Evolutionary conservation across 129 eudicot species (phyloP).

Genomic region (Dittrichia graveolens): DNA sequence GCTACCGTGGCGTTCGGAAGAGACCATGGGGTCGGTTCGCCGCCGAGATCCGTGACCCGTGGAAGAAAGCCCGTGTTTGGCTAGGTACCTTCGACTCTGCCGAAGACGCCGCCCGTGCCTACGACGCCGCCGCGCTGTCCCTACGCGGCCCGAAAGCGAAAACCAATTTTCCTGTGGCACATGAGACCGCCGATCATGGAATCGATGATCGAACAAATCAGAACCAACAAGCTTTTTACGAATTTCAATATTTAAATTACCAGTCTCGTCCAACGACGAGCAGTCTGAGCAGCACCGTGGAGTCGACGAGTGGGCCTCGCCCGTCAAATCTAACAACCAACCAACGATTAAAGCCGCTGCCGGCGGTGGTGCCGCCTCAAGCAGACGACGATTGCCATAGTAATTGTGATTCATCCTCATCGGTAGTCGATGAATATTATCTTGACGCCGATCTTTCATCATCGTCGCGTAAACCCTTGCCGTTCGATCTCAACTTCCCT

Average conservation of each 20-base stretch:
- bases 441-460: constrained; percentile 36
- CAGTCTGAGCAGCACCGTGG: constrained; percentile 64
- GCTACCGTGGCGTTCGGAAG: constrained; percentile 54
- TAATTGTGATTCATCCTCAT: constrained; percentile 60
- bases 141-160: constrained; percentile 66
- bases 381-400: constrained; percentile 51
- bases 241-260: constrained; percentile 34
- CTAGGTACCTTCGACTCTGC: constrained; percentile 59
- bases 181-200: constrained; percentile 18
- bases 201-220: constrained; percentile 1
- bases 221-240: constrained; percentile 6
- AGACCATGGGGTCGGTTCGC: constrained; percentile 67
- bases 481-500: constrained; percentile 61
- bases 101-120: constrained; percentile 58
- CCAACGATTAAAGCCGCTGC: constrained; percentile 24
- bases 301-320: constrained; percentile 57
- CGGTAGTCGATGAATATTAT: constrained; percentile 49
- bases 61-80: constrained; percentile 64
- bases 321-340: constrained; percentile 18
- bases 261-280: constrained; percentile 51
- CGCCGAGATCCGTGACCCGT: constrained; percentile 66
- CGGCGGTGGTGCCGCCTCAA: background rate
- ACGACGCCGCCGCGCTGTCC: constrained; percentile 59
- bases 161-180: constrained; percentile 46
- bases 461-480: constrained; percentile 38